These are phyloP conservation scores for Nicotiana obtusifolia DNA, from an alignment of 257 asterid species.

Conservation along the genomic window DNA sequence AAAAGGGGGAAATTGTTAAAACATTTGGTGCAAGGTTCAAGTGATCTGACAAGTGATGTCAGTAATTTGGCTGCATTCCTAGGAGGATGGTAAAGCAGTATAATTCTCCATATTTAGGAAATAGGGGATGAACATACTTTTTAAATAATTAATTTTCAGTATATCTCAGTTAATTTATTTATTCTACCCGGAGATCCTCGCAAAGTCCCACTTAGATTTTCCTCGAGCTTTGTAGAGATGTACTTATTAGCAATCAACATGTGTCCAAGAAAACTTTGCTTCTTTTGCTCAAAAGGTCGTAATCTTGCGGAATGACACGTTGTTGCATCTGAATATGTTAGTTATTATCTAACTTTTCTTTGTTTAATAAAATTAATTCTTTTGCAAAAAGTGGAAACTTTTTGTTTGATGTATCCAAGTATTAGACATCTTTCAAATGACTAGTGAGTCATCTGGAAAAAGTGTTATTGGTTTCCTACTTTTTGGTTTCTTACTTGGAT, in stretches of 20 bases:
- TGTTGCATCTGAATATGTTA: background rate
- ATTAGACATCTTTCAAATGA: no score
- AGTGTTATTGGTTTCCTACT: no score
- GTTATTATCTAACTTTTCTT: no score
- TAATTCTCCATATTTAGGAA: background rate
- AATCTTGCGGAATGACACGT: background rate
- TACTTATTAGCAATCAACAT: background rate
- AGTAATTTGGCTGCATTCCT: background rate
- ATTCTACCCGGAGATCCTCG: background rate
- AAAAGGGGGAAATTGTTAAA: background rate
- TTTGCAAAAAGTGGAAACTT: no score
- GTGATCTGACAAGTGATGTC: background rate
- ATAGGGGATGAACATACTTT: constrained; percentile 2
- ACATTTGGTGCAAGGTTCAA: background rate
- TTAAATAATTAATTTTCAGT: background rate
- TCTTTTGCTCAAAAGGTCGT: background rate
- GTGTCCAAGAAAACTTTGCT: background rate
- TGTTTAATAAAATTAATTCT: no score
- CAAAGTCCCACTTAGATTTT: background rate
- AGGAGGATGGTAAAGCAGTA: no score
- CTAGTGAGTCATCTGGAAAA: no score
- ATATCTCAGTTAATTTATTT: background rate
- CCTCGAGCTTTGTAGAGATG: background rate
- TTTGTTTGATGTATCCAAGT: no score
- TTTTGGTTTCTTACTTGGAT: no score